These are phyloP conservation scores for Diaporthe aspalathi DNA, from an alignment of 2,329 filamentous ascomycete genomes.

Conservation along the genomic window DNA sequence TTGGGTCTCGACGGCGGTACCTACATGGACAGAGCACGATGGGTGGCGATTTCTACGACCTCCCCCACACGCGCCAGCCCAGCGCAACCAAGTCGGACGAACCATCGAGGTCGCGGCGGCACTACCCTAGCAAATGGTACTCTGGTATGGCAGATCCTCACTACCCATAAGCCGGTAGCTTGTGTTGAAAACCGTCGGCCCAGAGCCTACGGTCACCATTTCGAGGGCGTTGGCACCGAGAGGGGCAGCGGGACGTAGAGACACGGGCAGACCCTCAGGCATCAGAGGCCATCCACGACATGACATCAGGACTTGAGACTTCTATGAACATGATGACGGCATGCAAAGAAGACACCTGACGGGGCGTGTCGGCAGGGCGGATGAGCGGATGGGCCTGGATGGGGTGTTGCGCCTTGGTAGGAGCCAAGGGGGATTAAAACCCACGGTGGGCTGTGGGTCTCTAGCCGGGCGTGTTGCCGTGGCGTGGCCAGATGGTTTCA, in stretches of 20 bases:
- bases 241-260: constrained; percentile 7
- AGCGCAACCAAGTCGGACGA: constrained; percentile 12
- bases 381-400: constrained; percentile 31
- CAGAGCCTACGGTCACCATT: neutral
- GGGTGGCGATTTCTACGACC: constrained; percentile 20
- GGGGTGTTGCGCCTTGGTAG: constrained; percentile 5
- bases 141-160: neutral
- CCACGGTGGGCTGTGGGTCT: constrained; percentile 20
- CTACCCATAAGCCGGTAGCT: constrained; percentile 4
- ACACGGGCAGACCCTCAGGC: neutral
- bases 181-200: neutral
- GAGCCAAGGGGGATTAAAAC: neutral
- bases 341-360: constrained; percentile 22
- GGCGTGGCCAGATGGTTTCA: constrained; percentile 9
- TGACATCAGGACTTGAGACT: constrained; percentile 25
- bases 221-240: neutral
- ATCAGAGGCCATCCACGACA: neutral
- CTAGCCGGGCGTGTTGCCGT: constrained; percentile 4
- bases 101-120: constrained; percentile 16
- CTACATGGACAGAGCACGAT: neutral
- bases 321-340: constrained; percentile 26
- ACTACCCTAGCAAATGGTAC: constrained; percentile 16
- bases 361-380: constrained; percentile 10
- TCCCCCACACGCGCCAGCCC: neutral
- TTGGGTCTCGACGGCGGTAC: neutral